Percentiles rank a stretch among this genome's conserved stretches.
phyloP scores from a whole-genome alignment of 345 rosid genomes.

The Boechera retrofracta region DNA sequence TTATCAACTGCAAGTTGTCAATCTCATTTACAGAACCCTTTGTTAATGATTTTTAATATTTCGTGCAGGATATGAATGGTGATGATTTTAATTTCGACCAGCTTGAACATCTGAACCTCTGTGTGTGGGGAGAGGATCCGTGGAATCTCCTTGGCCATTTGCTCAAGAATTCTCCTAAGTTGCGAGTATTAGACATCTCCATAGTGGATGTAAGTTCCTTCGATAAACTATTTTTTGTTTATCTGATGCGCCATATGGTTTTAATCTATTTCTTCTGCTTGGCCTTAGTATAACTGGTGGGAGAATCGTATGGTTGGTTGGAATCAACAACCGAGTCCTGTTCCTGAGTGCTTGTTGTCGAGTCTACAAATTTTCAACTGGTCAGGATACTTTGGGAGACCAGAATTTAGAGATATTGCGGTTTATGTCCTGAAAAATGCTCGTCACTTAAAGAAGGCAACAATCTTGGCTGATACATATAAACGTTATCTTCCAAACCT shows the following conservation, averaged over 20 bases:
- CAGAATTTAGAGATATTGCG: neutral
- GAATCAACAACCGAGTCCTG: neutral
- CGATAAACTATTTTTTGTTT: neutral
- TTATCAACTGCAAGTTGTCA: neutral
- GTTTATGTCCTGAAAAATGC: neutral
- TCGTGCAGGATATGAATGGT: neutral
- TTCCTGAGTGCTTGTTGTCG: slow-evolving; percentile 29
- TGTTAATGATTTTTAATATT: neutral
- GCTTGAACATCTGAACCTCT: slow-evolving; percentile 2
- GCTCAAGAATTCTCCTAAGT: slow-evolving; percentile 3
- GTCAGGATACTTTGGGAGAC: neutral
- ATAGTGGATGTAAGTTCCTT: neutral
- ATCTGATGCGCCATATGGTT: neutral
- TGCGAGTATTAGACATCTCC: neutral
- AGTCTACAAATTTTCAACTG: slow-evolving; percentile 3
- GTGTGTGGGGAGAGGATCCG: neutral
- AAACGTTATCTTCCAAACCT: too few relatives aligned
- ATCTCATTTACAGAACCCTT: neutral
- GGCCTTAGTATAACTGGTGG: neutral
- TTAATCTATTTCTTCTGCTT: neutral
- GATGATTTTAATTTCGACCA: neutral
- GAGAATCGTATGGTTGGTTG: neutral
- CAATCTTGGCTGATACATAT: neutral
- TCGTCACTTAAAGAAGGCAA: neutral
- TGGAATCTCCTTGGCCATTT: neutral